These are phyloP conservation scores for Globisporangium perplexum DNA, from an alignment of 352 stramenopile species.

Conservation along the genomic window DNA sequence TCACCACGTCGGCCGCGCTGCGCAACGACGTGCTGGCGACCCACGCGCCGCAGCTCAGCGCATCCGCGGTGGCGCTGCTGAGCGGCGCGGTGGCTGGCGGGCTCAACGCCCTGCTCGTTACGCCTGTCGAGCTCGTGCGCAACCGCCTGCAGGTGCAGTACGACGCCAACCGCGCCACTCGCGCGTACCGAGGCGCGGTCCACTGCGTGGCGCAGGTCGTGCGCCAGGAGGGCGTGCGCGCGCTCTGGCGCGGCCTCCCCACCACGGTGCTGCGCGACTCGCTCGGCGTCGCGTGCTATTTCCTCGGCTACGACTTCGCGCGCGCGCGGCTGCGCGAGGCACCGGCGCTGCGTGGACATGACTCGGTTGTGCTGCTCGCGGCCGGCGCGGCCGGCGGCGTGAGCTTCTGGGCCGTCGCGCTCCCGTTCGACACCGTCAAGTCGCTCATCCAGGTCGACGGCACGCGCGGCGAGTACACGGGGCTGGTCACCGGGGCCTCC, in stretches of 20 bases:
- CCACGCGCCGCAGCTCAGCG: conserved; percentile 26
- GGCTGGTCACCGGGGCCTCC: conserved; percentile 29
- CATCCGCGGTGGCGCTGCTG: conserved; percentile 37
- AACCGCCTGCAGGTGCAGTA: conserved; percentile 82
- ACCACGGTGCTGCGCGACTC: conserved; percentile 80
- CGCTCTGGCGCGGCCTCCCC: conserved; percentile 71
- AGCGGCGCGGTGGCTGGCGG: conserved; percentile 61
- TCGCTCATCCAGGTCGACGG: conserved; percentile 75
- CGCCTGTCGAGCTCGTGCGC: conserved; percentile 74
- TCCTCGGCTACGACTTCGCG: conserved; percentile 76
- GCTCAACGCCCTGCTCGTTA: conserved; percentile 67
- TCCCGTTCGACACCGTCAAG: conserved; percentile 85
- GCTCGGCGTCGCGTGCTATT: conserved; percentile 82
- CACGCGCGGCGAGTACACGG: conserved; percentile 31
- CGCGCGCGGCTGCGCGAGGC: conserved; percentile 27
- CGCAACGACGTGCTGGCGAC: conserved; percentile 40
- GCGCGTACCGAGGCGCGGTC: conserved; percentile 43
- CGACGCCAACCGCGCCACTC: conserved; percentile 34
- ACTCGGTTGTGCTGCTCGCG: conserved; percentile 47
- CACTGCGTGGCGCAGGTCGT: conserved; percentile 60
- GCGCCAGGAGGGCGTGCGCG: conserved; percentile 41
- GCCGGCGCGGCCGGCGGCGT: conserved; percentile 73
- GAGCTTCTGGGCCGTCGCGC: conserved; percentile 78
- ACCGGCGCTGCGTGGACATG: conserved; percentile 18
- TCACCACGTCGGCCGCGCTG: conserved; percentile 63